Evolutionary conservation across 2,329 filamentous ascomycete species (phyloP), one percentile per base, ranked within the genome.

Genomic region (Fusarium agapanthi): DNA sequence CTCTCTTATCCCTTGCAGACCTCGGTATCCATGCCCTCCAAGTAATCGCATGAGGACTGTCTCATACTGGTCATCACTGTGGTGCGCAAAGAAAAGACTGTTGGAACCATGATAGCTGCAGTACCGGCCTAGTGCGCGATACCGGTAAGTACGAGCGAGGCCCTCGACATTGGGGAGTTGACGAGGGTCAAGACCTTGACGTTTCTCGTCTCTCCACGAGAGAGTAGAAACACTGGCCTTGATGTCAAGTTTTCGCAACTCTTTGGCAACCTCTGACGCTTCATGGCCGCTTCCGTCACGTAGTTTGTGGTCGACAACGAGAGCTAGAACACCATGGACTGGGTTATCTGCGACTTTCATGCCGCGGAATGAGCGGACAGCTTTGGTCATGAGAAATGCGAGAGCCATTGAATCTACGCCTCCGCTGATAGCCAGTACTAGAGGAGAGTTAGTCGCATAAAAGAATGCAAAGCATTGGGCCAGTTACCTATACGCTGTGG

Each of bases 351-450:
- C 83, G 32, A 89, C 77, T 47, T 73, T 81, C 69, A 84, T 76
- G 32, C 74, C 65, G 5, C 77, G 77, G 50, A 83, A 77, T 7
- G 69, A 67, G 7, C 68, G 79, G 41, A 82, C 81, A 40, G 88
- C 76, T 50, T 84, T 81, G 54, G 86, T 87, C 79, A 93, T 93
- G 40, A 98, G 87, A 67, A 86, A 90, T 61, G 95, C 94, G 67
- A 99, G 86, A 34, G 95, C 95, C 95, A 98, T 99, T n/a, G 95
- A 98, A 81, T 99, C 96, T 43, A 96, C 93, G 13, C 96, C 96
- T 30, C 96, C 96, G 78, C 95, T 98, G 69, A 98, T 86, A 22
- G 95, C 96, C 66, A 98, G 84, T 60, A 88, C 92, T 93, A 14
- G 7, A 30, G 11, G 28, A 41, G 13, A 57, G 51, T 58, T 40